These are phyloP conservation scores for Neurospora tetraspora DNA, from an alignment of 495 filamentous ascomycete genomes.

Conservation along the genomic window DNA sequence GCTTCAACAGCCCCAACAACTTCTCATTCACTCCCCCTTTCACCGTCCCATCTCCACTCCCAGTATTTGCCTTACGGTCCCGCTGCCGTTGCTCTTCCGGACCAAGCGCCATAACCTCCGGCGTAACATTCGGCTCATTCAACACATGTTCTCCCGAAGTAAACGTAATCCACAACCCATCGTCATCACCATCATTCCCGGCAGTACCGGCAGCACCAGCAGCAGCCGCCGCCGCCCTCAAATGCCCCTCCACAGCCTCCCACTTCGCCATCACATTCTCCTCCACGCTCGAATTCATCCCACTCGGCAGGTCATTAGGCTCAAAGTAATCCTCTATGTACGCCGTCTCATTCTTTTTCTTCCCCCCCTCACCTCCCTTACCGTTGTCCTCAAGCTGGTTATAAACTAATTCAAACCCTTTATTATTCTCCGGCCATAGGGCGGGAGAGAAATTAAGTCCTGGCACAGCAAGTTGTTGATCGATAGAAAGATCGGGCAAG, in stretches of 20 bases:
- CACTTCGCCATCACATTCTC: slow-evolving; percentile 66
- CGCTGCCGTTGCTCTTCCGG: not conserved
- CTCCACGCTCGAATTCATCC: slow-evolving; percentile 12
- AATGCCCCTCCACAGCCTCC: slow-evolving; percentile 51
- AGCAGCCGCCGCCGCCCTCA: slow-evolving; percentile 51
- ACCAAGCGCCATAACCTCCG: slow-evolving; percentile 32
- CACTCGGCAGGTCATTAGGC: slow-evolving; percentile 41
- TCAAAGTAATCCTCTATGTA: slow-evolving; percentile 87
- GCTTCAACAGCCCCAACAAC: not conserved
- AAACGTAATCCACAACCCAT: slow-evolving; percentile 42
- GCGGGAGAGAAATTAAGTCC: slow-evolving; percentile 70
- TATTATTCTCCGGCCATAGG: slow-evolving; percentile 68
- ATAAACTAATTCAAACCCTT: slow-evolving; percentile 31
- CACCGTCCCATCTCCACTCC: not conserved
- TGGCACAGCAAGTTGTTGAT: slow-evolving; percentile 39
- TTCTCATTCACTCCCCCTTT: not conserved
- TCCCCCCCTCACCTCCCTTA: not conserved
- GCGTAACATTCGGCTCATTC: slow-evolving; percentile 33
- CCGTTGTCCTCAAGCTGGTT: slow-evolving; percentile 7
- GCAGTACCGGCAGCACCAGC: not conserved
- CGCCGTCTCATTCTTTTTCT: slow-evolving; percentile 51
- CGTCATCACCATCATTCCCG: not conserved
- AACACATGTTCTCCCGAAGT: slow-evolving; percentile 34
- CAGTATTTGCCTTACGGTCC: not conserved
- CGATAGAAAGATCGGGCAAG: slow-evolving; percentile 31